A percentile compares a stretch with the other conserved stretches of the same genome.
Evolutionary conservation across 2,329 filamentous ascomycete genomes (phyloP).

Genomic region (Aspergillus awamori): DNA sequence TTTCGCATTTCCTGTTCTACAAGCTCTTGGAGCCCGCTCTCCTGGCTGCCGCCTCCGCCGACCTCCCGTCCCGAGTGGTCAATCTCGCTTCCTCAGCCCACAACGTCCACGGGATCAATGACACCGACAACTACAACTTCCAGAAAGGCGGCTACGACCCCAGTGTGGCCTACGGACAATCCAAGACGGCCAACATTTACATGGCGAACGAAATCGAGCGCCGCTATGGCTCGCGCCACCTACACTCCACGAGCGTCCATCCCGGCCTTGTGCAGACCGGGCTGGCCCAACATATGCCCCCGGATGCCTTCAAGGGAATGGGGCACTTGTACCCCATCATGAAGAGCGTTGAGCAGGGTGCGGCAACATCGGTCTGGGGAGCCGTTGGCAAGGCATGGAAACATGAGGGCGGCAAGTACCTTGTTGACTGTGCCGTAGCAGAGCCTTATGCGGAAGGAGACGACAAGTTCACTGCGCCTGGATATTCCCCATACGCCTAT

Average conservation of each 20-base stretch:
- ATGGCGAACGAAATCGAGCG: slow-evolving; percentile 57
- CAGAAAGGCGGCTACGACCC: slow-evolving; percentile 40
- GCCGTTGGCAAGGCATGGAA: slow-evolving; percentile 29
- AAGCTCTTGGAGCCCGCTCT: slow-evolving; percentile 47
- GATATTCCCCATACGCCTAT: not conserved
- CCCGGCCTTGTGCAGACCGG: slow-evolving; percentile 42
- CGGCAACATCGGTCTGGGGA: slow-evolving; percentile 20
- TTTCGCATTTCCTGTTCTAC: slow-evolving; percentile 58
- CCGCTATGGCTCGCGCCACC: slow-evolving; percentile 47
- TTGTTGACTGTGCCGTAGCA: slow-evolving; percentile 12
- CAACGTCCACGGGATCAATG: slow-evolving; percentile 31
- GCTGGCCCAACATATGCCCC: slow-evolving; percentile 26
- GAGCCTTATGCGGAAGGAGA: slow-evolving; percentile 12
- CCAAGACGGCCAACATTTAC: slow-evolving; percentile 58
- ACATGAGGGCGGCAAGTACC: slow-evolving; percentile 34
- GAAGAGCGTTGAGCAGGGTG: slow-evolving; percentile 17
- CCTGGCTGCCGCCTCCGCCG: slow-evolving; percentile 29
- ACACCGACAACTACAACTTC: slow-evolving; percentile 45
- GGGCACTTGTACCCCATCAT: not conserved
- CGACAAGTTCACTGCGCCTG: slow-evolving; percentile 6
- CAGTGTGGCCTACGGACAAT: slow-evolving; percentile 49
- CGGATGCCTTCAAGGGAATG: slow-evolving; percentile 22
- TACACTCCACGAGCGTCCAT: slow-evolving; percentile 52
- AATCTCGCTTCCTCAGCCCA: slow-evolving; percentile 51
- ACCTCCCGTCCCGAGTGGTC: slow-evolving; percentile 53